phyloP scores from a whole-genome alignment of 768 basidiomycete genomes.

The Neoboletus magnificus region DNA sequence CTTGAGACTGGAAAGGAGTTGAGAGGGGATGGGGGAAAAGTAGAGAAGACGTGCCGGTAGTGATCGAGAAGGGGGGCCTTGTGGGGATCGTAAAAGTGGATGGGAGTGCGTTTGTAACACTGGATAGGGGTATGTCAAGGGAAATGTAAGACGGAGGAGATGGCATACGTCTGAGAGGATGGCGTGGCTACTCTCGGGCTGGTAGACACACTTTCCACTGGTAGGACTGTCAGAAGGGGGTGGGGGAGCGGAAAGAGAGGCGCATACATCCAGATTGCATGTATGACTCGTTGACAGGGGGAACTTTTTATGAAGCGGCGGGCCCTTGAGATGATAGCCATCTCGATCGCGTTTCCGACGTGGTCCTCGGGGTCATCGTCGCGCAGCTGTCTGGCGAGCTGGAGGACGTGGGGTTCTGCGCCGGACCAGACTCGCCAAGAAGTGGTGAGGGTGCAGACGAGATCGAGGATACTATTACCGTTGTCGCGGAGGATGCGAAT shows the following conservation, averaged over 20 bases:
- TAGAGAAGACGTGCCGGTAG: constrained; percentile 61
- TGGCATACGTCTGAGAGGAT: constrained; percentile 82
- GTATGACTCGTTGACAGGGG: constrained; percentile 87
- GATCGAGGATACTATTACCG: constrained; percentile 62
- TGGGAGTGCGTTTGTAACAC: constrained; percentile 91
- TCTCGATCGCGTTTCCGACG: constrained; percentile 89
- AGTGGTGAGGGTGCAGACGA: constrained; percentile 70
- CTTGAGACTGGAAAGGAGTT: constrained; percentile 58
- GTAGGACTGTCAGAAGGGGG: constrained; percentile 13
- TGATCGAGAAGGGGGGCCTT: constrained; percentile 93
- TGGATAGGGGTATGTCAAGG: constrained; percentile 28
- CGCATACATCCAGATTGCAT: constrained; percentile 72
- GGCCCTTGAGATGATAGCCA: constrained; percentile 84
- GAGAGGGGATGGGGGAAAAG: not conserved
- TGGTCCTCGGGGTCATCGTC: constrained; percentile 73
- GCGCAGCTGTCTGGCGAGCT: constrained; percentile 57
- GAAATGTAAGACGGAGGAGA: not conserved
- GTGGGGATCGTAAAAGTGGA: constrained; percentile 93
- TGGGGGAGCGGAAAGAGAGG: not conserved
- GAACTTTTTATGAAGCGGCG: constrained; percentile 88
- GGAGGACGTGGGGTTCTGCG: constrained; percentile 57
- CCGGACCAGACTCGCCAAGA: constrained; percentile 81
- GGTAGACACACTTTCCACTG: constrained; percentile 91
- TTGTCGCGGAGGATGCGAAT: constrained; percentile 73
- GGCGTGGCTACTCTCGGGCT: constrained; percentile 81